Base-by-base conservation (phyloP, 1,139 yeast species). In the Yamadazyma membranifaciens region DNA sequence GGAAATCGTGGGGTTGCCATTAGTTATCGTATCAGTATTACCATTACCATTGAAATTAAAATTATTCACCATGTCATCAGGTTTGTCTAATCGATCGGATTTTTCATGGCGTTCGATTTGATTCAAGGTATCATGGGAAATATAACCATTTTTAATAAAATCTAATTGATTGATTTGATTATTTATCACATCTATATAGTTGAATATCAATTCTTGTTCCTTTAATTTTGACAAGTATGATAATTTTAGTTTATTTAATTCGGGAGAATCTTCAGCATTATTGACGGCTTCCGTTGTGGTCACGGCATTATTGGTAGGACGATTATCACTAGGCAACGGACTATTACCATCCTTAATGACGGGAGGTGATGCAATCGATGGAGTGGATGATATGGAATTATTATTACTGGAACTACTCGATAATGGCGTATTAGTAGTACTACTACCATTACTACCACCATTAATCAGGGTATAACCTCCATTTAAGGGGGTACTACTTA, bases 81-180 rank as follows among this genome's bases (percentile, higher is more conserved):
- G 9, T 11, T 14, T 27, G 5, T 7, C 20, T 3, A 25, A 6
- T 6, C 13, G 16, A 6, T 17, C 26, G 16, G 9, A 22, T 22
- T 33, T 22, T 10, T 34, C 36, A 13, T 33, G 12, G 13, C 31
- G 22, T 17, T 42, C 47, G 9, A 47, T 44, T 33, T 49, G 55
- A 43, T 59, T 65, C 37, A 72, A 57, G 1, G 76, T 75, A 52
- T 71, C 76, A 43, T 67, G 61, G 1, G 76, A 67, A 39, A 72
- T 70, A 31, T 69, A 74, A 5, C 78, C 78, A 48, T 65, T 71
- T 47, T 70, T 74, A 4, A 71, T 75, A 51, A 72, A 71, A 34
- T 62, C 62, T 29, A 72, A 57, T 49, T 72, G 77, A 47, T 71
- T 69, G 45, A 72, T 72, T 48, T 72, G 78, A 45, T 68, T 69